Base-by-base conservation (phyloP, 106 monocot species). In the Dendrobium officinale region DNA sequence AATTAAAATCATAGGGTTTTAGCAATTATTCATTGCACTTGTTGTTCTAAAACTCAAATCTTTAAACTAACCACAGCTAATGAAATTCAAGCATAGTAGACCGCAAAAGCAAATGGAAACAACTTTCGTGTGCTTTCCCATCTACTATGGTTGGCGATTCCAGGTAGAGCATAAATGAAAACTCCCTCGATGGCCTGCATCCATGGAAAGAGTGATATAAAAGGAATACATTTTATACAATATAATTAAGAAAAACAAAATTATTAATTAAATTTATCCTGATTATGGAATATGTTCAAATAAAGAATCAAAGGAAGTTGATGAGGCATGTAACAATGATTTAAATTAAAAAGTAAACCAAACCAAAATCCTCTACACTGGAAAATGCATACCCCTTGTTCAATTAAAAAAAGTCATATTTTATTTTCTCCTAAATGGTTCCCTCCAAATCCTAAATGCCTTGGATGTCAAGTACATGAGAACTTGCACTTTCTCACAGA, bases 51-150 rank as follows among this genome's bases (percentile, higher is more conserved):
- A 76, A 51, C 20, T 20, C 42, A 76, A 27, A 76, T 15, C 24
- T 47, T 26, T 27, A 16, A 27, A 76, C 76, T 48, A 29, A 76
- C 76, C 76, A 49, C 76, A 47, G 42, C 26, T 11, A 49, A 76
- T 76, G 49, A 48, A 76, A 49, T 76, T 76, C 26, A 76, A 76
- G 76, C 13, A 76, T 27, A 76, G 76, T 42, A 76, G 49, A 27
- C 48, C 47, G 27, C 49, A 9, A 49, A 76, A 48, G 45, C 45
- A 76, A 26, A 76, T 48, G n/a, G 27, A 48, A 76, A 18, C 26
- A 47, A 51, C 49, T 47, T 48, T 49, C 45, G 11, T 48, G 47
- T 49, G 49, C 76, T 26, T 11, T 15, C 42, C 49, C 76, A 76
- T 76, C 19, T 16, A 51, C 44, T 48, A 27, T 51, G 26, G 20